Evolutionary conservation across 345 rosid genomes (phyloP), one percentile per base, ranked within the genome.

Genomic region (Populus ilicifolia): DNA sequence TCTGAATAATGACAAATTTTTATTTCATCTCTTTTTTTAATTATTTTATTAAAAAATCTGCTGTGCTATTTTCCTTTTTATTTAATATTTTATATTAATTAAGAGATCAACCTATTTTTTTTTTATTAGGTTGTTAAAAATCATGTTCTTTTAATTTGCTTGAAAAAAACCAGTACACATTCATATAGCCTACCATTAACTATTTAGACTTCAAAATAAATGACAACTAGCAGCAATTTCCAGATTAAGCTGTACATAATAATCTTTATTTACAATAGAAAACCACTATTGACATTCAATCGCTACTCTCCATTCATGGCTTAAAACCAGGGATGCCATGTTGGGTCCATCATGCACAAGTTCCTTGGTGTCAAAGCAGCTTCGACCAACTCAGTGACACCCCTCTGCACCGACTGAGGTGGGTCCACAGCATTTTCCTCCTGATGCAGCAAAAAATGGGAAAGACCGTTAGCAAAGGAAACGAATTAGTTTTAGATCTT

Each of bases 261-360:
- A 6, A 43, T 14, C 38, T 73, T 54, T 56, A 56, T 56, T 56
- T 56, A 56, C 63, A 67, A 48, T 0, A 35, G 64, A 46, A 21
- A 74, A 65, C 29, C 33, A 52, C 21, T 8, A 25, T 25, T 38
- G 50, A 59, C 48, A 36, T n/a, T 38, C 67, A 38, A 73, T 38
- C 27, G 21, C 8, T 21, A 36, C 25, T 0, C 16, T 54, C 1
- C 3, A 2, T 67, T 3, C 5, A 5, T 17, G 39, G 63, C 27
- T 87, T 78, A 96, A 89, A 96, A 96, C 99, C 98, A 96, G 27
- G 99, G 99, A 86, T 94, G 98, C 99, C 99, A 96, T 18, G 98
- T 96, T 50, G 99, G 99, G 84, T 96, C 99, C 97, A 96, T 96
- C 98, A 91, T 92, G 78, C 99, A 96, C 78, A 96, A 85, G 87